Percentiles rank a stretch among this genome's conserved stretches.
Evolutionary conservation across 129 eudicot species (phyloP).

Genomic region (carrot (Daucus carota)): DH1_v3.0 NC_030384.2:41129001-41129500

Average conservation of each 20-base stretch:
- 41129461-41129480: neutral
- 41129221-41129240: constrained; percentile 91
- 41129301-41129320: constrained; percentile 98
- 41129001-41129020: neutral
- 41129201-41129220: constrained; percentile 74
- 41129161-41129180: constrained; percentile 57
- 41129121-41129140: neutral
- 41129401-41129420: neutral
- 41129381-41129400: neutral
- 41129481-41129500: neutral
- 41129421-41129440: neutral
- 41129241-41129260: constrained; percentile 96
- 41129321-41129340: constrained; percentile 96
- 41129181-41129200: constrained; percentile 96
- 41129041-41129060: neutral
- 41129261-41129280: constrained; percentile 90
- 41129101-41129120: neutral
- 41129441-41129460: neutral
- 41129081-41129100: neutral
- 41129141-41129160: neutral
- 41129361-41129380: neutral
- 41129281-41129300: constrained; percentile 85
- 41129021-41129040: neutral
- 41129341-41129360: constrained; percentile 42
- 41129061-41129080: neutral